These are phyloP conservation scores for Climacium dendroides DNA, from an alignment of 225 moss, liverwort and hornwort genomes.

Conservation along the genomic window DNA sequence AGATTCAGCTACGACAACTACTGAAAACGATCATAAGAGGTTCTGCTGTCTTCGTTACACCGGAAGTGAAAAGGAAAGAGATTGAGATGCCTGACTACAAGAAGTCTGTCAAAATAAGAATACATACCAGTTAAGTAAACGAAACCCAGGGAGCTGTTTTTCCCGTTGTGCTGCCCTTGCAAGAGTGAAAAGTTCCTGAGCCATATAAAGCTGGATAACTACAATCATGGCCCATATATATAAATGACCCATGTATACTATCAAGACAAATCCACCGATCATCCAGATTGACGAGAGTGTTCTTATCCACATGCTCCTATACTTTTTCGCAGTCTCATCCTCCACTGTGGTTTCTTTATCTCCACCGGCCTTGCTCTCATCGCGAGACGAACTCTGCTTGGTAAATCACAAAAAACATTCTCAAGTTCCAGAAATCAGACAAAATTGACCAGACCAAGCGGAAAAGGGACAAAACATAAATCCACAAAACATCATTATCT, in stretches of 20 bases:
- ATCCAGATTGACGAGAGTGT: constrained; percentile 89
- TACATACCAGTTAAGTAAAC: constrained; percentile 83
- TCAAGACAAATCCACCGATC: constrained; percentile 80
- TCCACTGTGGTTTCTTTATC: constrained; percentile 20
- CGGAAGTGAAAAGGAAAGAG: background rate
- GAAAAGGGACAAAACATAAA: background rate
- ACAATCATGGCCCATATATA: constrained; percentile 99
- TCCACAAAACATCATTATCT: background rate
- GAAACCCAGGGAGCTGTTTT: constrained; percentile 75
- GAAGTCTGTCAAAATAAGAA: background rate
- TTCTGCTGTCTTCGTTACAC: background rate
- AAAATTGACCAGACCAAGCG: background rate
- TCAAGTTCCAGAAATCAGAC: background rate
- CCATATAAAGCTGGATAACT: constrained; percentile 96
- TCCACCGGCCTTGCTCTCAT: constrained; percentile 14
- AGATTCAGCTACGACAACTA: background rate
- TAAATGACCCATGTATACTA: constrained; percentile 96
- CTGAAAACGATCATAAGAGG: background rate
- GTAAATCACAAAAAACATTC: background rate
- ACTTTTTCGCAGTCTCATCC: constrained; percentile 44
- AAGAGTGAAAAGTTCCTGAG: constrained; percentile 88
- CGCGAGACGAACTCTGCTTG: constrained; percentile 17
- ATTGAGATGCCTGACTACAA: background rate
- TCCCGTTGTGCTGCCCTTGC: constrained; percentile 64
- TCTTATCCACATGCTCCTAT: constrained; percentile 84